Evolutionary conservation across 164 flowering plant genomes (phyloP).

Genomic region (Warburgia ugandensis): DNA sequence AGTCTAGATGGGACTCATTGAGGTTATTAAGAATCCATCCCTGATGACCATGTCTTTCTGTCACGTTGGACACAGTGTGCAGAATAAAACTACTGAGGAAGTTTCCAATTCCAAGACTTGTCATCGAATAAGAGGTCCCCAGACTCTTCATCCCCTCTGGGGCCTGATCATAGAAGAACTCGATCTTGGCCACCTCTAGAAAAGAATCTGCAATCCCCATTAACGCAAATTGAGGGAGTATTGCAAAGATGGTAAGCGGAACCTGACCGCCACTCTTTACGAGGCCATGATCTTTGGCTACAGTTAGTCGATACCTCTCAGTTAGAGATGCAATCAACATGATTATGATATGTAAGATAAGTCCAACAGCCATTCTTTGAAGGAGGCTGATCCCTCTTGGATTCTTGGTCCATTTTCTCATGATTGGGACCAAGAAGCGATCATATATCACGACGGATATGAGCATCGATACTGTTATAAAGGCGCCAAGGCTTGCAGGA

Average conservation of each 20-base stretch:
- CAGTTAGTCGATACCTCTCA: constrained; percentile 40
- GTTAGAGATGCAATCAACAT: constrained; percentile 34
- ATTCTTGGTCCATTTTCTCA: constrained; percentile 37
- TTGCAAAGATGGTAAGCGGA: constrained; percentile 42
- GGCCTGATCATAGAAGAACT: constrained; percentile 68
- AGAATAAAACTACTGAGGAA: constrained; percentile 48
- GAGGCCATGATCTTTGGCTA: constrained; percentile 31
- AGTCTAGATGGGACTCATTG: constrained; percentile 50
- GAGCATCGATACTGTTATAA: constrained; percentile 48
- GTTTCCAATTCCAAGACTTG: constrained; percentile 42
- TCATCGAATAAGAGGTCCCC: constrained; percentile 51
- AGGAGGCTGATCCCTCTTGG: constrained; percentile 65
- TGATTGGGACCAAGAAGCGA: constrained; percentile 32
- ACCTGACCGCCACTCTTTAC: constrained; percentile 11
- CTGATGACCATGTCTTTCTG: constrained; percentile 25
- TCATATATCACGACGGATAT: constrained; percentile 44
- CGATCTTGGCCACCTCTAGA: constrained; percentile 49
- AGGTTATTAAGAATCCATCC: constrained; percentile 58
- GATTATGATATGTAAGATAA: constrained; percentile 37
- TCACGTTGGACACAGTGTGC: constrained; percentile 29
- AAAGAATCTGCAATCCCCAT: constrained; percentile 51
- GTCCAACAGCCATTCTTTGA: constrained; percentile 59
- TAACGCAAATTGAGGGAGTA: constrained; percentile 51
- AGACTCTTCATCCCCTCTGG: constrained; percentile 62
- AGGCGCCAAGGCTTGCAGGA: constrained; percentile 34